Base-by-base conservation (phyloP, 768 basidiomycete species). In the Lactarius hatsudake region DNA sequence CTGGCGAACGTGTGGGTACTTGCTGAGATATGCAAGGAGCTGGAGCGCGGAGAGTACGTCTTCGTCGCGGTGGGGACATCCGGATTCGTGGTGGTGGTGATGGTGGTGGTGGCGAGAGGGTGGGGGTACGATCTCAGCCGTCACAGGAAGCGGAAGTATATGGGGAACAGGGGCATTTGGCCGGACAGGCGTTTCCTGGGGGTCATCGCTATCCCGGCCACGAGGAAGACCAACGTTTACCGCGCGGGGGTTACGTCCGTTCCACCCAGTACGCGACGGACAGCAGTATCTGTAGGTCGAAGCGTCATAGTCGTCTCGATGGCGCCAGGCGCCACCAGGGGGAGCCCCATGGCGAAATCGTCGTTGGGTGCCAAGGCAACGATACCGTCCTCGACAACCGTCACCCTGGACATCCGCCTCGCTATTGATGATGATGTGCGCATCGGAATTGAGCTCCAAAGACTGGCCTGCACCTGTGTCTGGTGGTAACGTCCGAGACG, bases 1-100 rank as follows among this genome's bases (percentile, higher is more conserved):
- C 73, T 95, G 89, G 12, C 97, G 83, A 4, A 98, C 96, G 75
- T 98, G 96, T 0, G 97, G 95, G 75, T 99, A 98, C 77, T 99
- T 98, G 79, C 91, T 94, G 20, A 98, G 82, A 75, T 99, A 98
- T 3, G 97, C 97, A 1, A 99, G 83, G 2, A 98, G 87, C 76
- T 99, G 96, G 15, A 99, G 79, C 23, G 90, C 87, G 10, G 96
- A 84, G 2, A 98, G 80, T 0, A 98, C 93, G 69, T 97, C 96
- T 73, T 99, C 96, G 74, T 98, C 95, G 32, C 93, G 85, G 77
- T 96, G 97, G 0, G 90, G 91, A 0, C 90, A 72, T 28, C 82
- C 82, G 1, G 65, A 78, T 56, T 77, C 76, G 51, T 78, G 73
- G 67, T 81, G 76, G 61, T 77, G 75, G 67, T 78, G 71, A 61